Percentiles rank a stretch among this genome's conserved stretches.
Conservation (phyloP, 768 basidiomycete genomes). For the Lentinula sp. region DNA sequence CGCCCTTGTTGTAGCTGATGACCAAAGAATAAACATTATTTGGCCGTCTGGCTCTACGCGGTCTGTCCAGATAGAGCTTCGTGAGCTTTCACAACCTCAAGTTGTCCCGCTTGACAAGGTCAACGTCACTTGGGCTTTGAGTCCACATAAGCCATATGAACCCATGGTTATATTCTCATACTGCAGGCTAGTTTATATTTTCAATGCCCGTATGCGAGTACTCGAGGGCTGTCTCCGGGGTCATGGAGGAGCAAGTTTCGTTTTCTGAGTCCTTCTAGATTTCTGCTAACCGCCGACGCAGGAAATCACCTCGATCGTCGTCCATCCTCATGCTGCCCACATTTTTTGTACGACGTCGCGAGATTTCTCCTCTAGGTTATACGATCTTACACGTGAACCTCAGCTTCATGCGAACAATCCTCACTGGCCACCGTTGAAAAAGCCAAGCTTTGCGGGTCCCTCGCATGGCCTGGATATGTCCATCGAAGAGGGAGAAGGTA, state of each 20-base stretch:
- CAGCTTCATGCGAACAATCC: slow-evolving; percentile 40
- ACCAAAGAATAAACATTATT: slow-evolving; percentile 30
- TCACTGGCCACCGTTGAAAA: slow-evolving; percentile 44
- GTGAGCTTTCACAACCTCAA: background rate
- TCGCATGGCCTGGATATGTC: slow-evolving; percentile 62
- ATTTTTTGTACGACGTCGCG: slow-evolving; percentile 67
- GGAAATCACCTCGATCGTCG: slow-evolving; percentile 63
- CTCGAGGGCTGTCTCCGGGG: slow-evolving; percentile 51
- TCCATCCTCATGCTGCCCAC: slow-evolving; percentile 54
- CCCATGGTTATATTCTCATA: slow-evolving; percentile 56
- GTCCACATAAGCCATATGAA: slow-evolving; percentile 33
- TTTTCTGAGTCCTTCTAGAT: background rate
- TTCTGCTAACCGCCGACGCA: slow-evolving; percentile 14
- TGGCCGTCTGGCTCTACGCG: slow-evolving; percentile 12
- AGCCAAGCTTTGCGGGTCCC: slow-evolving; percentile 54
- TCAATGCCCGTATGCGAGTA: slow-evolving; percentile 34
- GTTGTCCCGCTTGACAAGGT: slow-evolving; percentile 13
- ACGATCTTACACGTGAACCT: slow-evolving; percentile 43
- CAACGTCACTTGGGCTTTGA: slow-evolving; percentile 55
- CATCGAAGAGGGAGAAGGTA: slow-evolving; percentile 56
- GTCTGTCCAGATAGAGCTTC: slow-evolving; percentile 8
- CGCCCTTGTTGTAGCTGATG: slow-evolving; percentile 43
- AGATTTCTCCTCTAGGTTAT: slow-evolving; percentile 66
- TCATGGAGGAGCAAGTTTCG: slow-evolving; percentile 65
- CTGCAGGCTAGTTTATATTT: slow-evolving; percentile 49